These are phyloP conservation scores for Larix kaempferi DNA, from an alignment of 75 land plant species.

Conservation along the genomic window DNA sequence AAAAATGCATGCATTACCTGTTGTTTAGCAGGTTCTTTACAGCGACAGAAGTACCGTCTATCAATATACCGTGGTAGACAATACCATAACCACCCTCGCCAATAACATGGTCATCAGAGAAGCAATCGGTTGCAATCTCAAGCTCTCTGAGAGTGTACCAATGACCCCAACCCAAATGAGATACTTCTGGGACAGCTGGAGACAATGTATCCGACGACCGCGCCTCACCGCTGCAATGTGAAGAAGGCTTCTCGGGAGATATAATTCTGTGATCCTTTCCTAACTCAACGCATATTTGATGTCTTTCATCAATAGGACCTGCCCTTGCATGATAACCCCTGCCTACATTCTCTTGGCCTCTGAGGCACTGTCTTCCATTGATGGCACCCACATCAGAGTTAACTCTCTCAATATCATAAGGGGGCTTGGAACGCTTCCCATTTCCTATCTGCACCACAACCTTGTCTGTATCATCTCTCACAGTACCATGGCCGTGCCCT, in stretches of 20 bases:
- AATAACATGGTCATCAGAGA: conserved; percentile 56
- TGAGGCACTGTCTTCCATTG: background rate
- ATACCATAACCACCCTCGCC: conserved; percentile 87
- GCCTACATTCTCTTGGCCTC: background rate
- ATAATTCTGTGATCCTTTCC: conserved; percentile 50
- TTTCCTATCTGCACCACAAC: background rate
- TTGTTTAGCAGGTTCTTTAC: conserved; percentile 73
- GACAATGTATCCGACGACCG: conserved; percentile 32
- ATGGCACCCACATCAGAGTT: background rate
- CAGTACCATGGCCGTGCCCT: background rate
- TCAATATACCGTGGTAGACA: conserved; percentile 52
- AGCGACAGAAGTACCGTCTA: conserved; percentile 57
- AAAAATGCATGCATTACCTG: conserved; percentile 31
- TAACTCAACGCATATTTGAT: conserved; percentile 56
- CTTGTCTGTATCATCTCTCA: conserved; percentile 3
- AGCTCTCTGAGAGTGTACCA: conserved; percentile 70
- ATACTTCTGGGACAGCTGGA: conserved; percentile 43
- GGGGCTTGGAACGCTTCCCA: background rate
- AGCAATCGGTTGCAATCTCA: conserved; percentile 56
- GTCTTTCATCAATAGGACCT: conserved; percentile 19
- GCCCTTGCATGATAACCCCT: background rate
- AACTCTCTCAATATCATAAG: conserved; percentile 13
- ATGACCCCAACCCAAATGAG: conserved; percentile 78
- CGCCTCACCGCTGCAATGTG: conserved; percentile 18
- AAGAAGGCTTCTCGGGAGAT: conserved; percentile 19